A percentile compares a stretch with the other conserved stretches of the same genome.
Evolutionary conservation across 345 rosid species (phyloP).

Genomic region (Lagerstroemia speciosa): DNA sequence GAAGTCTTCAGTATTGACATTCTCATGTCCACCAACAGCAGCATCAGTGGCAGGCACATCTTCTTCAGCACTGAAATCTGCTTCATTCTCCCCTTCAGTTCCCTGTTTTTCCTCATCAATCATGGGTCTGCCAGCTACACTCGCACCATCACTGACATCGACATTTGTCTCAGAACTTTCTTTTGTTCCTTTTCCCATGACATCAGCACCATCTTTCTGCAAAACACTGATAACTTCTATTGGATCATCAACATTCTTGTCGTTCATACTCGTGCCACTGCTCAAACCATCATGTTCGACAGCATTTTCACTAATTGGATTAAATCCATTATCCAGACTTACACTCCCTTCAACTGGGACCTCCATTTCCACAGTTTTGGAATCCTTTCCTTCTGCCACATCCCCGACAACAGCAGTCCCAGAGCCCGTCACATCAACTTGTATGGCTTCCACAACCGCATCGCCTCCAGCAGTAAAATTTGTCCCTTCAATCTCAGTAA

Average conservation of each 20-base stretch:
- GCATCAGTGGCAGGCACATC: slow-evolving; percentile 12
- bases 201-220: slow-evolving; percentile 5
- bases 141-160: background rate
- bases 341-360: slow-evolving; percentile 13
- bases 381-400: slow-evolving; percentile 21
- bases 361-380: slow-evolving; percentile 22
- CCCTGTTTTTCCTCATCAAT: slow-evolving; percentile 5
- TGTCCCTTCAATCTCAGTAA: slow-evolving; percentile 23
- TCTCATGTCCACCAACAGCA: slow-evolving; percentile 17
- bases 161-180: background rate
- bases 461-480: slow-evolving; percentile 27
- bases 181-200: background rate
- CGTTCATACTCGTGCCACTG: background rate
- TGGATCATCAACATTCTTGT: background rate
- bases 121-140: background rate
- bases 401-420: slow-evolving; percentile 31
- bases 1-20: slow-evolving; percentile 12
- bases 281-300: slow-evolving; percentile 8
- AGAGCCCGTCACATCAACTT: slow-evolving; percentile 15
- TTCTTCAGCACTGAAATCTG: slow-evolving; percentile 20
- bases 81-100: slow-evolving; percentile 14
- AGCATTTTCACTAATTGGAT: slow-evolving; percentile 21
- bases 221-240: background rate
- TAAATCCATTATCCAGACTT: slow-evolving; percentile 40
- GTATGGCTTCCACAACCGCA: slow-evolving; percentile 23